Percentiles rank a stretch among this genome's conserved stretches.
Evolutionary conservation across 805 yeast species (phyloP).

Genomic region (Wickerhamomyces chambardii): DNA sequence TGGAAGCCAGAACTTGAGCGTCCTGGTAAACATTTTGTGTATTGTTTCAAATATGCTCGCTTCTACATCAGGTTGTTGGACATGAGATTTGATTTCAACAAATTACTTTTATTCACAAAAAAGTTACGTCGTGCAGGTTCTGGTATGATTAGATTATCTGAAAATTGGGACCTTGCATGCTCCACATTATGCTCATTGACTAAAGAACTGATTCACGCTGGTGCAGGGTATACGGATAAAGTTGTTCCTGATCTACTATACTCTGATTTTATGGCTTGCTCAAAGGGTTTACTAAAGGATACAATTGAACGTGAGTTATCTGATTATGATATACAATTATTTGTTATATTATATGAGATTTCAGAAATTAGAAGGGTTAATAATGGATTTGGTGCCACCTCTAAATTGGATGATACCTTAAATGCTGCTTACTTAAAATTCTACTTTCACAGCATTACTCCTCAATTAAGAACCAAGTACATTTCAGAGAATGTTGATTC

Average conservation of each 20-base stretch:
- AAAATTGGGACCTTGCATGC: slow-evolving; percentile 61
- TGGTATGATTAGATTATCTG: slow-evolving; percentile 58
- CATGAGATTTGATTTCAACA: slow-evolving; percentile 43
- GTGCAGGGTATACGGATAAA: slow-evolving; percentile 39
- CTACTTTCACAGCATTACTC: slow-evolving; percentile 14
- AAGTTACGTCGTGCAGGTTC: slow-evolving; percentile 74
- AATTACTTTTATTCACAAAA: slow-evolving; percentile 52
- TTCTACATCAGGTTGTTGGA: slow-evolving; percentile 52
- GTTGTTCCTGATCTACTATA: slow-evolving; percentile 36
- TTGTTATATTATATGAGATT: slow-evolving; percentile 39
- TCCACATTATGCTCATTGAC: slow-evolving; percentile 40
- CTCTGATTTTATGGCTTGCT: slow-evolving; percentile 30
- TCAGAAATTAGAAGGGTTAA: slow-evolving; percentile 62
- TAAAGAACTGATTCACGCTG: slow-evolving; percentile 33
- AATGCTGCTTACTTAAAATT: slow-evolving; percentile 50
- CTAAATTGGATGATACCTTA: slow-evolving; percentile 64
- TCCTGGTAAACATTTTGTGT: slow-evolving; percentile 88
- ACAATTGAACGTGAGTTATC: slow-evolving; percentile 21
- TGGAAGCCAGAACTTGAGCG: slow-evolving; percentile 93
- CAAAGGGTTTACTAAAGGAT: slow-evolving; percentile 21
- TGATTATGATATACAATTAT: slow-evolving; percentile 24
- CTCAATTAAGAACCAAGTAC: neutral
- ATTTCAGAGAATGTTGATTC: too few relatives aligned
- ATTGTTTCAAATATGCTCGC: slow-evolving; percentile 58
- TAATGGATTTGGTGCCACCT: slow-evolving; percentile 76